A percentile compares a stretch with the other conserved stretches of the same genome.
Evolutionary conservation across 2,329 filamentous ascomycete species (phyloP).

Genomic region (Neonectria magnoliae): DNA sequence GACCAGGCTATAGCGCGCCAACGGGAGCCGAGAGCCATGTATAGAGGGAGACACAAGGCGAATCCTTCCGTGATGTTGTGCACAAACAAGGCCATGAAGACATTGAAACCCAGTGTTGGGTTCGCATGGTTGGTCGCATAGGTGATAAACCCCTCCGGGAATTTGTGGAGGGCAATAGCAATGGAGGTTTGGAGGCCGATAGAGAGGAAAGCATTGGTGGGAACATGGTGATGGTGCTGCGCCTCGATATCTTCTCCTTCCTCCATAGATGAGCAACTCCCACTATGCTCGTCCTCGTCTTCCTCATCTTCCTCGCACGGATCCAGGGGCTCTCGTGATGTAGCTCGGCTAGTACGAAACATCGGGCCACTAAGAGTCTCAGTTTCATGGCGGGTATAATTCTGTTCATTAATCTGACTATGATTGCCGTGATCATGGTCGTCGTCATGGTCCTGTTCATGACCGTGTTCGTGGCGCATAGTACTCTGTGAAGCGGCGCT

Average conservation of each 20-base stretch:
- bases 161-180: slow-evolving; percentile 95
- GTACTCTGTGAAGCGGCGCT: slow-evolving; percentile 1
- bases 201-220: slow-evolving; percentile 90
- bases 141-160: slow-evolving; percentile 88
- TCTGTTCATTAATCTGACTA: slow-evolving; percentile 22
- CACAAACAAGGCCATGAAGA: slow-evolving; percentile 95
- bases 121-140: slow-evolving; percentile 98
- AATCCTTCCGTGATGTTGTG: slow-evolving; percentile 99
- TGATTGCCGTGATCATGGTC: slow-evolving; percentile 35
- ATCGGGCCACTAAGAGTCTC: slow-evolving; percentile 46
- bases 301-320: slow-evolving; percentile 30
- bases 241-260: slow-evolving; percentile 59
- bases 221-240: slow-evolving; percentile 91
- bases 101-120: slow-evolving; percentile 84
- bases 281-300: slow-evolving; percentile 35
- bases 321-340: slow-evolving; percentile 51
- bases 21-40: slow-evolving; percentile 86
- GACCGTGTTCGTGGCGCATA: slow-evolving; percentile 36
- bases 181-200: slow-evolving; percentile 97
- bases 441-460: slow-evolving; percentile 36
- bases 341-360: slow-evolving; percentile 51
- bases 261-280: slow-evolving; percentile 42
- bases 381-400: slow-evolving; percentile 35
- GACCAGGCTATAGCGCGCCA: slow-evolving; percentile 86
- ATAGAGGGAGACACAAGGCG: slow-evolving; percentile 90